phyloP scores from a whole-genome alignment of 2,329 filamentous ascomycete genomes.

The Beauveria bassiana region DNA sequence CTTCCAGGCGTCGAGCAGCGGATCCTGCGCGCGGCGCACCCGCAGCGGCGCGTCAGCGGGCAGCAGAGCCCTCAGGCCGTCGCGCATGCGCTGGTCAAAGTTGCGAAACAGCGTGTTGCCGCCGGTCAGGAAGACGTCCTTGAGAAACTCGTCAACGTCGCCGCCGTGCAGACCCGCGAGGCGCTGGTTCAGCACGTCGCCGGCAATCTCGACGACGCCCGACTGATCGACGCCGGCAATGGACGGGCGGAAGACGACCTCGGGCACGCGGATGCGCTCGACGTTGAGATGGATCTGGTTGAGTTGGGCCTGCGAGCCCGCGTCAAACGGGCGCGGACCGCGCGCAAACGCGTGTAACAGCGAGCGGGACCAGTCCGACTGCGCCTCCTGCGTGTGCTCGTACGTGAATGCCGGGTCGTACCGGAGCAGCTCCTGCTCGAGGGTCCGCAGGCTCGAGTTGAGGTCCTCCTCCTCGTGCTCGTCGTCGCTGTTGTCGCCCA shows the following conservation, averaged over 20 bases:
- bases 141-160: slow-evolving; percentile 59
- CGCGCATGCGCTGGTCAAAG: slow-evolving; percentile 74
- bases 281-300: slow-evolving; percentile 94
- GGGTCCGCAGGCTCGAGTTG: slow-evolving; percentile 58
- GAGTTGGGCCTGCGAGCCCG: slow-evolving; percentile 65
- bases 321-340: slow-evolving; percentile 78
- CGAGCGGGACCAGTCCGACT: slow-evolving; percentile 91
- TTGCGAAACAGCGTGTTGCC: slow-evolving; percentile 80
- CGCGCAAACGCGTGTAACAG: slow-evolving; percentile 84
- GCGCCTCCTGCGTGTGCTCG: slow-evolving; percentile 83
- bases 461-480: slow-evolving; percentile 91
- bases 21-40: slow-evolving; percentile 67
- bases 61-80: slow-evolving; percentile 65
- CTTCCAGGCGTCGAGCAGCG: slow-evolving; percentile 83
- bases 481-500: slow-evolving; percentile 74
- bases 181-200: slow-evolving; percentile 81
- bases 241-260: slow-evolving; percentile 85
- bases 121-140: slow-evolving; percentile 90
- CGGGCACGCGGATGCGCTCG: slow-evolving; percentile 87
- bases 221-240: slow-evolving; percentile 92
- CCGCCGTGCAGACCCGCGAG: slow-evolving; percentile 44
- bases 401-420: slow-evolving; percentile 88
- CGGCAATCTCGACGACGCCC: slow-evolving; percentile 83
- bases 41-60: slow-evolving; percentile 60
- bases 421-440: slow-evolving; percentile 78